phyloP scores from a whole-genome alignment of 345 rosid genomes.

The Toxicodendron radicans region DNA sequence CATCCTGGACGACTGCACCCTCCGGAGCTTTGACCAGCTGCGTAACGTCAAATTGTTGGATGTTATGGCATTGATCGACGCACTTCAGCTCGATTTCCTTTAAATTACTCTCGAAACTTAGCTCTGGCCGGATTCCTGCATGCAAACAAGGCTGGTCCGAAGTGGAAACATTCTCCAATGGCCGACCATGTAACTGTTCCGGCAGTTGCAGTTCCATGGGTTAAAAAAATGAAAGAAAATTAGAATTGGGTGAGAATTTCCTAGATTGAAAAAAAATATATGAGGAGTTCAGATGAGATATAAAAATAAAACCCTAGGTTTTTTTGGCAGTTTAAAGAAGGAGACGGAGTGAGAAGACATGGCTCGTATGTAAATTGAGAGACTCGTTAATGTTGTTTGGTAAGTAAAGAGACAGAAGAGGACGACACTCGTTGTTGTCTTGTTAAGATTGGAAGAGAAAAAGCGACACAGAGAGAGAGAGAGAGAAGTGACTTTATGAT shows the following conservation, averaged over 20 bases:
- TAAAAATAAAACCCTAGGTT: slow-evolving; percentile 65
- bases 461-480: background rate
- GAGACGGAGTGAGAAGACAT: slow-evolving; percentile 45
- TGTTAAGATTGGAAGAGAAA: background rate
- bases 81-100: slow-evolving; percentile 41
- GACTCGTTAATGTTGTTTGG: slow-evolving; percentile 10
- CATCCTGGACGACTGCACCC: slow-evolving; percentile 7
- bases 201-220: slow-evolving; percentile 32
- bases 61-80: slow-evolving; percentile 56
- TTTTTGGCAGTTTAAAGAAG: slow-evolving; percentile 27
- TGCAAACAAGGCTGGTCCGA: slow-evolving; percentile 24
- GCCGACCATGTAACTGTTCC: slow-evolving; percentile 32
- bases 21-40: slow-evolving; percentile 37
- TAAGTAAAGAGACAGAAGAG: slow-evolving; percentile 6
- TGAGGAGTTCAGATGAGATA: background rate
- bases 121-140: slow-evolving; percentile 9
- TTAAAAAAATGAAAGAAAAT: slow-evolving; percentile 2
- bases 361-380: slow-evolving; percentile 16
- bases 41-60: slow-evolving; percentile 41
- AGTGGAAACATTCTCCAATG: slow-evolving; percentile 19
- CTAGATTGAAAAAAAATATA: slow-evolving; percentile 11
- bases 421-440: slow-evolving; percentile 15
- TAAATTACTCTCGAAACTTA: slow-evolving; percentile 5
- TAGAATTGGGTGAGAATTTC: background rate
- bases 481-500: background rate